Conservation (phyloP, 805 yeast genomes). For the Sporopachydermia lactativora region DNA sequence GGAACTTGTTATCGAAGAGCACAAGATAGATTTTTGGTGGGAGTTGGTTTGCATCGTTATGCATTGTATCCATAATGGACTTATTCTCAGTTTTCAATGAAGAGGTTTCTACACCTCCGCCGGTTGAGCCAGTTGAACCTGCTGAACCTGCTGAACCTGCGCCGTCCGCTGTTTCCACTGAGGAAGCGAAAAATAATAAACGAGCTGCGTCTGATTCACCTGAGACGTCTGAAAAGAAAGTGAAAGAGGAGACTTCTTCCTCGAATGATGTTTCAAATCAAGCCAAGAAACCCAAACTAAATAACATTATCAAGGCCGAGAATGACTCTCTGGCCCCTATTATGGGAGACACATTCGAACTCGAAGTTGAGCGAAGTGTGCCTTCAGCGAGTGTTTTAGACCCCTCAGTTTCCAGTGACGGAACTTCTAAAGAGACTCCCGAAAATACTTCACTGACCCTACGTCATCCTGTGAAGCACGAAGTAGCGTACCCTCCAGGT, state of each 20-base stretch:
- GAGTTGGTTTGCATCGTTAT: background rate
- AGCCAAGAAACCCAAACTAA: no score
- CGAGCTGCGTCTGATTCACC: background rate
- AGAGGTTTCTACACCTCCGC: conserved; percentile 7
- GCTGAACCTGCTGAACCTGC: background rate
- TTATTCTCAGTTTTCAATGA: conserved; percentile 19
- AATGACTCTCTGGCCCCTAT: no score
- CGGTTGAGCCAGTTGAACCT: conserved; percentile 5
- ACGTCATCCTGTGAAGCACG: conserved; percentile 92
- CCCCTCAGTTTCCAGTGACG: background rate
- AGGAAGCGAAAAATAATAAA: background rate
- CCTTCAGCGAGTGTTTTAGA: background rate
- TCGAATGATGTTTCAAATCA: background rate
- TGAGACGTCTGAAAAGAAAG: background rate
- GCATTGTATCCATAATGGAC: conserved; percentile 10
- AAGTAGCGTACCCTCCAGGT: conserved; percentile 90
- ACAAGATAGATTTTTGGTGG: background rate
- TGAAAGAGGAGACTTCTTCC: background rate
- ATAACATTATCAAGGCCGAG: no score
- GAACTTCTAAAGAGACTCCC: background rate
- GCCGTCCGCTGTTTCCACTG: background rate
- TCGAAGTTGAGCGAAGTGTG: background rate
- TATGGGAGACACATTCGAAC: background rate
- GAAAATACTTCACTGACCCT: conserved; percentile 35
- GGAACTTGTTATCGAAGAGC: background rate